phyloP scores from a whole-genome alignment of 2,329 filamentous ascomycete species.

The Neonectria ditissima region DNA sequence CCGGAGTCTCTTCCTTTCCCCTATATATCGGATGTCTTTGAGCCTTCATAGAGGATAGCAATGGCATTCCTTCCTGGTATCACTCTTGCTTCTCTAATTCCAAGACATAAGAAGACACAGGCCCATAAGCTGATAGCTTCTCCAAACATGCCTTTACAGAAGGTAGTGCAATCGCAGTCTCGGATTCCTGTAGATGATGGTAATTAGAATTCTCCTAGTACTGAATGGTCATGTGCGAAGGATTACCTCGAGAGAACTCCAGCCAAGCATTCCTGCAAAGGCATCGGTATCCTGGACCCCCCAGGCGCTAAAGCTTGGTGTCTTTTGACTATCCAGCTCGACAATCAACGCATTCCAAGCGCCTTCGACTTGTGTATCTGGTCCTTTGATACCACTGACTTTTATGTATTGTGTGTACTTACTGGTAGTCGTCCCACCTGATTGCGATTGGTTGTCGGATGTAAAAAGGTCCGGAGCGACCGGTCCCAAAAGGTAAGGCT shows the following conservation, averaged over 20 bases:
- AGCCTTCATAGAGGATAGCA: too few species aligned
- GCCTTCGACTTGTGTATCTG: background rate
- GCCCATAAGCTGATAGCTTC: background rate
- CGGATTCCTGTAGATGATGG: background rate
- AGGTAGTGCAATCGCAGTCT: background rate
- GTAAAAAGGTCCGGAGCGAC: slow-evolving; percentile 1
- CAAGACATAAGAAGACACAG: background rate
- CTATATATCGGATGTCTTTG: too few species aligned
- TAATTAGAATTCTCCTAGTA: background rate
- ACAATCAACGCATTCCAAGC: slow-evolving; percentile 2
- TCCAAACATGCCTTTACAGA: background rate
- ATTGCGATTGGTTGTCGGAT: background rate
- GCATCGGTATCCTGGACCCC: background rate
- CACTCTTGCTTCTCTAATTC: background rate
- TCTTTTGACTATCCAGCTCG: background rate
- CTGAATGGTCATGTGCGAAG: background rate
- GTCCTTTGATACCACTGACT: background rate
- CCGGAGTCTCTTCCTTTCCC: too few species aligned
- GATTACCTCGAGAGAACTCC: background rate
- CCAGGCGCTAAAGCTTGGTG: background rate
- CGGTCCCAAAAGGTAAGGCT: slow-evolving; percentile 2
- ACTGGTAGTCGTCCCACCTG: background rate
- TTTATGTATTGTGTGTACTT: background rate
- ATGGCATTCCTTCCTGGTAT: too few species aligned
- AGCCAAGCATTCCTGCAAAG: slow-evolving; percentile 3